Base-by-base conservation (phyloP, 1,139 yeast genomes). In the Debaryomyces sp. region DNA sequence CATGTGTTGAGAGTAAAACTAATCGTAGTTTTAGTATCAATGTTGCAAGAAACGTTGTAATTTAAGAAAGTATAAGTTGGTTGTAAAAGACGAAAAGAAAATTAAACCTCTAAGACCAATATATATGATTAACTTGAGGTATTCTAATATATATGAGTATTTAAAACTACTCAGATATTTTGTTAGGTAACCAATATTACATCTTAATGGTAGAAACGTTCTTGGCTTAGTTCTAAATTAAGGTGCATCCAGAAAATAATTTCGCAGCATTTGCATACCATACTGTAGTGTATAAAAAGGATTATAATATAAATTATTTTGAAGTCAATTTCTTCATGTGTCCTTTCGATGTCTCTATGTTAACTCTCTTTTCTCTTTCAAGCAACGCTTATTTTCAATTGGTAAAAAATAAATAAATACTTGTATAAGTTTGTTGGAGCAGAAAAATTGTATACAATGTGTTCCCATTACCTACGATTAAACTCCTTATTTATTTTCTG, bases 321-420 rank as follows among this genome's bases (percentile, higher is more conserved):
- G 18, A 22, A 7, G 5, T 12, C 29, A 30, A 29, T 41, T 52
- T 53, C 34, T 52, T 54, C 43, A 59, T 41, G 32, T 54, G 60
- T 41, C 56, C 57, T 53, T 45, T 58, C 59, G 35, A 58, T 55
- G 34, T 49, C 52, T n/a, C 50, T 50, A 12, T 44, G 13, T 47
- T 51, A 13, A 41, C 21, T 6, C 30, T 15, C 12, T 46, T 41
- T 4, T 34, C 41, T 6, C 36, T 35, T 13, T 32, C 41, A 10
- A 47, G 15, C 27, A 29, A 9, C 44, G 58, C 56, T 50, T 55
- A 17, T 17, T 17, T 17, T 17, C 18, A 17, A 17, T 4, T 17
- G 18, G 4, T 17, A 17, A 4, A 17, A 17, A 17, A 17, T 17
- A 17, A 17, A 4, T 17, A 17, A 17, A 17, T 17, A 17, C 18